Evolutionary conservation across 2,329 filamentous ascomycete species (phyloP).

Genomic region (Didymellaceae sp.): DNA sequence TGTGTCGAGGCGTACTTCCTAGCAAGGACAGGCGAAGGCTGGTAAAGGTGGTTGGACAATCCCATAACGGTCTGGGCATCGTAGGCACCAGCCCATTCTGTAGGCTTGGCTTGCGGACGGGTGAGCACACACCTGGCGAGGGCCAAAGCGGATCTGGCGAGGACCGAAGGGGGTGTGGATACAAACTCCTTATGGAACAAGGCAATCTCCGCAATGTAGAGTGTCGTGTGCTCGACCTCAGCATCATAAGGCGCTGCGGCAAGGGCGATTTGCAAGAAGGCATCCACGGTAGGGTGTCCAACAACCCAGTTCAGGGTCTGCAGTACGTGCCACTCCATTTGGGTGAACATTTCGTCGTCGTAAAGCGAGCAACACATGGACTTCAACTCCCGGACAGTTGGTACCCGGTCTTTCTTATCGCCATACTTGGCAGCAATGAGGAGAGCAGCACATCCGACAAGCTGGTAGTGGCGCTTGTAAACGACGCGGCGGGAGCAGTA

Average conservation of each 20-base stretch:
- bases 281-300: slow-evolving; percentile 94
- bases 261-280: slow-evolving; percentile 87
- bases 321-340: slow-evolving; percentile 99
- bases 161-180: slow-evolving; percentile 85
- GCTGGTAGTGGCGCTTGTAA: slow-evolving; percentile 98
- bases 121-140: slow-evolving; percentile 86
- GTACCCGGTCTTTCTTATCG: slow-evolving; percentile 98
- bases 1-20: slow-evolving; percentile 73
- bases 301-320: slow-evolving; percentile 97
- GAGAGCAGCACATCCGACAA: slow-evolving; percentile 94
- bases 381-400: slow-evolving; percentile 94
- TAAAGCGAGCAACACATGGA: slow-evolving; percentile 99
- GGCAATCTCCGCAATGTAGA: slow-evolving; percentile 93
- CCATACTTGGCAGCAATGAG: slow-evolving; percentile 98
- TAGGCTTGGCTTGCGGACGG: slow-evolving; percentile 75
- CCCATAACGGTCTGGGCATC: slow-evolving; percentile 72
- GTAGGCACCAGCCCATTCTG: slow-evolving; percentile 75
- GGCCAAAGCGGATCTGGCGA: slow-evolving; percentile 86
- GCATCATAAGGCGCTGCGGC: slow-evolving; percentile 76
- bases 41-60: slow-evolving; percentile 69
- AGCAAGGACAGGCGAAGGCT: slow-evolving; percentile 70
- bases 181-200: slow-evolving; percentile 98
- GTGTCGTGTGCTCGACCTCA: slow-evolving; percentile 92
- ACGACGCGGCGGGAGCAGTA: slow-evolving; percentile 98
- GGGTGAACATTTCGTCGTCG: slow-evolving; percentile 99